phyloP scores from a whole-genome alignment of 345 rosid species.

The Noccaea bulbosa region DNA sequence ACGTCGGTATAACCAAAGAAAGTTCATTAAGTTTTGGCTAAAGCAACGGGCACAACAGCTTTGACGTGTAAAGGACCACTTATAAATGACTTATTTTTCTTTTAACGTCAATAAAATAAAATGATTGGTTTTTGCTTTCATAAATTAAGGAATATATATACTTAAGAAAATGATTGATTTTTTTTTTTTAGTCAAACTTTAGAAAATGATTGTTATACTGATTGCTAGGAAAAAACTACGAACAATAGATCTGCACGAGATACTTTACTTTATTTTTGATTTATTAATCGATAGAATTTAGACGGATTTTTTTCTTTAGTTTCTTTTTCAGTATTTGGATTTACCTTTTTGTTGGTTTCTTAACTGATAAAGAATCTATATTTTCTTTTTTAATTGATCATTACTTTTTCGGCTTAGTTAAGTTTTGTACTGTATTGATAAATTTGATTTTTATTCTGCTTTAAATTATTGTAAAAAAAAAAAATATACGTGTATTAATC shows the following conservation, averaged over 20 bases:
- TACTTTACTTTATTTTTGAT: not conserved
- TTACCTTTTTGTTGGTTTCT: not conserved
- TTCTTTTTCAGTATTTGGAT: not conserved
- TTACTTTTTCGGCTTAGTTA: no score
- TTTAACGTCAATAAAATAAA: not conserved
- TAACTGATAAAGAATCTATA: no score
- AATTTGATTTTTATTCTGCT: no score
- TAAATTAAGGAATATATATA: not conserved
- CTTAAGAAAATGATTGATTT: not conserved
- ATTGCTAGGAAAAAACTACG: not conserved
- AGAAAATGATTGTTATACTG: conserved; percentile 1
- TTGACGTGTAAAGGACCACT: no score
- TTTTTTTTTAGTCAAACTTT: not conserved
- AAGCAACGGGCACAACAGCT: no score
- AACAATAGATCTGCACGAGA: not conserved
- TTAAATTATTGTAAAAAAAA: no score
- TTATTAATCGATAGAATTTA: not conserved
- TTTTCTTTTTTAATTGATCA: no score
- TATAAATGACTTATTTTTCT: not conserved
- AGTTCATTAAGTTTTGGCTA: conserved; percentile 2
- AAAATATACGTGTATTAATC: no score
- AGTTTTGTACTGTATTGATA: no score
- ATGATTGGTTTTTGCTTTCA: not conserved
- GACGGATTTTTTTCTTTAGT: not conserved
- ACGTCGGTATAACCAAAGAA: conserved; percentile 39